Conservation (phyloP, 1,284 basidiomycete species). For the Omphalotus olearius region DNA sequence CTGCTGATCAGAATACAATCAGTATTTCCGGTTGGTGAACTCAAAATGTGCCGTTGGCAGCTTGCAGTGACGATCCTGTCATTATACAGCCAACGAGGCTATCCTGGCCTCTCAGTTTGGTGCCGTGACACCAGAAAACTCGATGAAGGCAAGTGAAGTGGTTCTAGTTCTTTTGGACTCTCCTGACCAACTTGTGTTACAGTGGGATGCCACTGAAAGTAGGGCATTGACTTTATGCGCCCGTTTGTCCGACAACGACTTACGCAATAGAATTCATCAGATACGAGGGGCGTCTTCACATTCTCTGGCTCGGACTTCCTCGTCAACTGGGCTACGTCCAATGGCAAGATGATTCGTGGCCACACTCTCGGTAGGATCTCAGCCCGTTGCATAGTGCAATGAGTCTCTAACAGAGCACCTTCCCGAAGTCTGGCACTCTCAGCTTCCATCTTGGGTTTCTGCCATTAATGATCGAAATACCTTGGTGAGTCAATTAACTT, state of each 20-base stretch:
- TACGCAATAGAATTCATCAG: slow-evolving; percentile 7
- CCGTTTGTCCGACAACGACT: background rate
- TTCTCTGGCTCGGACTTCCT: slow-evolving; percentile 37
- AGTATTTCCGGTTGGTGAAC: slow-evolving; percentile 23
- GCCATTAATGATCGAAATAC: slow-evolving; percentile 28
- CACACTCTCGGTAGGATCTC: slow-evolving; percentile 36
- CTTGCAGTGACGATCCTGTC: background rate
- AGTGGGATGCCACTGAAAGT: slow-evolving; percentile 23
- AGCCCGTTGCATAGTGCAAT: background rate
- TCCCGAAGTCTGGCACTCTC: slow-evolving; percentile 41
- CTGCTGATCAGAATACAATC: slow-evolving; percentile 26
- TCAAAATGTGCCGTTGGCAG: background rate
- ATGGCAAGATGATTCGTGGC: slow-evolving; percentile 43
- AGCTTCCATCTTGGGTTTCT: slow-evolving; percentile 43
- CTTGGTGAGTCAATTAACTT: slow-evolving; percentile 19
- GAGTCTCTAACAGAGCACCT: background rate
- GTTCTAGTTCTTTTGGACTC: background rate
- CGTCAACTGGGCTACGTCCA: slow-evolving; percentile 42
- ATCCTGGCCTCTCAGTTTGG: slow-evolving; percentile 31
- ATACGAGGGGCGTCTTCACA: slow-evolving; percentile 30
- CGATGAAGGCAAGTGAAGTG: slow-evolving; percentile 24
- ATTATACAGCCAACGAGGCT: slow-evolving; percentile 23
- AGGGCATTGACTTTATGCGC: background rate
- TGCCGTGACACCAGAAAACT: slow-evolving; percentile 32
- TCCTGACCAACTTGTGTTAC: background rate